A percentile compares a stretch with the other conserved stretches of the same genome.
Evolutionary conservation across 805 yeast species (phyloP).

Genomic region (Priceomyces castillae): DNA sequence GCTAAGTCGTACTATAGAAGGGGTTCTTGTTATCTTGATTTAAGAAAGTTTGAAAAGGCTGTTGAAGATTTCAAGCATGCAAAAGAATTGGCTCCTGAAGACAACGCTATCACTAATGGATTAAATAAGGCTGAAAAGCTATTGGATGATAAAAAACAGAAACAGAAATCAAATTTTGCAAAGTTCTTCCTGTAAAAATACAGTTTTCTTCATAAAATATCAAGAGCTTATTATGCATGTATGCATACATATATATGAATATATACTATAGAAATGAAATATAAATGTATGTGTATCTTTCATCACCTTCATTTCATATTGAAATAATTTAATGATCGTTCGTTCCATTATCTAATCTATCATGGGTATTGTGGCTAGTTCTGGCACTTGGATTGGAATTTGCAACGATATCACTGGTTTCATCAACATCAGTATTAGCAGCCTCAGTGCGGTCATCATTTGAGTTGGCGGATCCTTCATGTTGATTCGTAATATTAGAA

Average conservation of each 20-base stretch:
- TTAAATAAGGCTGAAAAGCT: constrained; percentile 38
- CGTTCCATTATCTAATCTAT: neutral
- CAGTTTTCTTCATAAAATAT: too few species aligned
- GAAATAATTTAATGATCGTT: neutral
- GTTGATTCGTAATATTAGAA: constrained; percentile 1
- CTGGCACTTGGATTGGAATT: too few species aligned
- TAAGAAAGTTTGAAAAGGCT: constrained; percentile 51
- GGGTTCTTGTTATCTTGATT: constrained; percentile 44
- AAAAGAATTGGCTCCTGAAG: constrained; percentile 43
- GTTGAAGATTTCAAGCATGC: constrained; percentile 47
- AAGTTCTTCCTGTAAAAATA: constrained; percentile 49
- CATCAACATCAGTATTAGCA: neutral
- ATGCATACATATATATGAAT: neutral
- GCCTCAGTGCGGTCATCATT: constrained; percentile 1
- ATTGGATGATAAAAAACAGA: constrained; percentile 43
- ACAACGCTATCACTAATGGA: constrained; percentile 47
- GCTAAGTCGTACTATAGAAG: constrained; percentile 62
- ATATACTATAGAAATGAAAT: neutral
- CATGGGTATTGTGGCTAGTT: too few species aligned
- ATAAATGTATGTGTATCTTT: neutral
- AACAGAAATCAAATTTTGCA: constrained; percentile 54
- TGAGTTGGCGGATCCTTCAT: constrained; percentile 3
- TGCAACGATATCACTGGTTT: too few species aligned
- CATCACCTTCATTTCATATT: neutral
- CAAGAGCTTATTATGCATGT: too few species aligned